Evolutionary conservation across 108 stramenopile genomes (phyloP), one percentile per base, ranked within the genome.

Genomic region (Parietichytrium sp.): DNA sequence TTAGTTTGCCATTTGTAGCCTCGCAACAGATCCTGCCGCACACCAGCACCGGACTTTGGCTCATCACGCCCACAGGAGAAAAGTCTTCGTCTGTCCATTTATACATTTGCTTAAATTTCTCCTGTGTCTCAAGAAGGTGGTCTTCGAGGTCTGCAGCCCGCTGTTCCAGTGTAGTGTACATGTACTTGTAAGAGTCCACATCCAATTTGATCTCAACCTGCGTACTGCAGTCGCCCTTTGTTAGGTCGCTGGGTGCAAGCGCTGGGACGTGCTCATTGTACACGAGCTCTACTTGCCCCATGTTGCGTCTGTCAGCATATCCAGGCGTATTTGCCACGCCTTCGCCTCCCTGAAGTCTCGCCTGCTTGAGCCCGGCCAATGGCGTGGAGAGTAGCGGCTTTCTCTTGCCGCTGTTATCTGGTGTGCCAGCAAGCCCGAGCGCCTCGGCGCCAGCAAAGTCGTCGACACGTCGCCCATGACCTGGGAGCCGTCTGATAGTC

Each of bases 1-100:
- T 98, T 31, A 98, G 82, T 48, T 88, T 86, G 61, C 97, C 97
- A 80, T 94, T 90, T 78, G 95, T 92, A 4, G 95, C 94, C 93
- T 96, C 89, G 33, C 77, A 83, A 61, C 88, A 89, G 83, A 97
- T 92, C 51, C 98, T 91, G n/a, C 98, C 98, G 49, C 94, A 81
- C 36, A 91, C 93, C 48, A 88, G 84, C 10, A 94, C 90, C 36
- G 61, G 42, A 51, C 94, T 94, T 81, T 96, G 96, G 49, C 93
- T 84, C 18, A 96, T 94, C 30, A 95, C 83, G 25, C 95, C 95
- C 20, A 97, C 93, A 38, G 95, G 90, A 38, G 91, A 89, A 54
- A 95, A 84, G 90, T 85, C 27, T 84, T 86, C 78, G 91, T 88
- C 54, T 87, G 55, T 12, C 85, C 80, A 6, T 80, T 80, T 78